Evolutionary conservation across 2,329 filamentous ascomycete genomes (phyloP).

Genomic region (Trichophyton verrucosum): DNA sequence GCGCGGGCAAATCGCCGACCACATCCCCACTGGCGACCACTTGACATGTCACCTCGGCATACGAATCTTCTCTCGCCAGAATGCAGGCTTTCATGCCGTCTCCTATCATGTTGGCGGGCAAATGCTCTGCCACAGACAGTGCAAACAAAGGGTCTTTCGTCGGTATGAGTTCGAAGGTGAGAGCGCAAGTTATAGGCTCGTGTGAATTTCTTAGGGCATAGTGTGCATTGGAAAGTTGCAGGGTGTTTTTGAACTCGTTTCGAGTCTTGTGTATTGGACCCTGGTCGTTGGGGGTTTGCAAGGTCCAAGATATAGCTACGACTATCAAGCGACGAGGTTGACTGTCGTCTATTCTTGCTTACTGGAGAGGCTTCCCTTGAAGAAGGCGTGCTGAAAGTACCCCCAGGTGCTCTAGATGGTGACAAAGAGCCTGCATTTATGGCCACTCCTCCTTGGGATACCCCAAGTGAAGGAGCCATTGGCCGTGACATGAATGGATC

Average conservation of each 20-base stretch:
- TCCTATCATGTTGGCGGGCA: constrained; percentile 91
- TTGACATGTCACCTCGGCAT: constrained; percentile 80
- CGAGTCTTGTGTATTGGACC: constrained; percentile 45
- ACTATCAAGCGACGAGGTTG: constrained; percentile 40
- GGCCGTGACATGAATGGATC: constrained; percentile 38
- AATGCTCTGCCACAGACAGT: constrained; percentile 96
- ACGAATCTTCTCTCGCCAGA: constrained; percentile 98
- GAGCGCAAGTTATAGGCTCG: constrained; percentile 93
- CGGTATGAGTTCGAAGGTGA: constrained; percentile 89
- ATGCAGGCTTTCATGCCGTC: constrained; percentile 90
- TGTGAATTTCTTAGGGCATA: constrained; percentile 93
- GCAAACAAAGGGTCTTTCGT: constrained; percentile 93
- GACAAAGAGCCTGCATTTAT: constrained; percentile 31
- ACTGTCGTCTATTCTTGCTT: constrained; percentile 31
- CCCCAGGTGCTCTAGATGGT: constrained; percentile 25
- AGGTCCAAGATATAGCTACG: constrained; percentile 78
- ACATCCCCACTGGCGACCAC: constrained; percentile 79
- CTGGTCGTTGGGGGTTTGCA: constrained; percentile 74
- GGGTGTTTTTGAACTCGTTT: constrained; percentile 96
- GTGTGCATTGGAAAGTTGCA: constrained; percentile 84
- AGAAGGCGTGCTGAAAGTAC: constrained; percentile 28
- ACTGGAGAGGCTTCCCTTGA: constrained; percentile 36
- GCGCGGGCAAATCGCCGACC: constrained; percentile 86
- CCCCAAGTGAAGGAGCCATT: constrained; percentile 22
- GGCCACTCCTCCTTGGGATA: constrained; percentile 18